Conservation (phyloP, 2,329 filamentous ascomycete species). For the Emmonsiellopsis sp. region DNA sequence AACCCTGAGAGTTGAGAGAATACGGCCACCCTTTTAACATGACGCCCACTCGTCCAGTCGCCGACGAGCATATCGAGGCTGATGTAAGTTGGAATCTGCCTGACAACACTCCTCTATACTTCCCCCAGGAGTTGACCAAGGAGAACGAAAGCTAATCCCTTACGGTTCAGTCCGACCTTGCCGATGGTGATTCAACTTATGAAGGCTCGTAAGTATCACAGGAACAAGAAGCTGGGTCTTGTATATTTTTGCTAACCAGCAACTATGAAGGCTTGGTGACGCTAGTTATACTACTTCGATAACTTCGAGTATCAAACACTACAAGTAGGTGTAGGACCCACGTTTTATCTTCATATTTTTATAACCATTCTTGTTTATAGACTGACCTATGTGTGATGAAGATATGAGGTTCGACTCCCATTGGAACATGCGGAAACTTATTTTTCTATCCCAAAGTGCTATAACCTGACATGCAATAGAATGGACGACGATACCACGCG, state of each 20-base stretch:
- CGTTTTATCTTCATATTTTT: background rate
- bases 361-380: background rate
- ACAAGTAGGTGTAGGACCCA: background rate
- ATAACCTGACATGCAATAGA: background rate
- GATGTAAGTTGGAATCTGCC: no score
- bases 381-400: background rate
- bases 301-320: conserved; percentile 1
- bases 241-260: background rate
- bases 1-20: no score
- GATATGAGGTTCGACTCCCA: background rate
- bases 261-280: background rate
- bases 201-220: conserved; percentile 1
- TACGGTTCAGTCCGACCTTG: background rate
- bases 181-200: background rate
- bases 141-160: background rate
- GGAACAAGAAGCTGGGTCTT: background rate
- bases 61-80: no score
- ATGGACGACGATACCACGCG: background rate
- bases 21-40: no score
- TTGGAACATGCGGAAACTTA: background rate
- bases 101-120: no score
- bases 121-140: background rate
- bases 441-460: background rate
- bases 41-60: no score
- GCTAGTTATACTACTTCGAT: conserved; percentile 1